A percentile compares a stretch with the other conserved stretches of the same genome.
Conservation (phyloP, 352 stramenopile species). For the Globisporangium canariense region DNA sequence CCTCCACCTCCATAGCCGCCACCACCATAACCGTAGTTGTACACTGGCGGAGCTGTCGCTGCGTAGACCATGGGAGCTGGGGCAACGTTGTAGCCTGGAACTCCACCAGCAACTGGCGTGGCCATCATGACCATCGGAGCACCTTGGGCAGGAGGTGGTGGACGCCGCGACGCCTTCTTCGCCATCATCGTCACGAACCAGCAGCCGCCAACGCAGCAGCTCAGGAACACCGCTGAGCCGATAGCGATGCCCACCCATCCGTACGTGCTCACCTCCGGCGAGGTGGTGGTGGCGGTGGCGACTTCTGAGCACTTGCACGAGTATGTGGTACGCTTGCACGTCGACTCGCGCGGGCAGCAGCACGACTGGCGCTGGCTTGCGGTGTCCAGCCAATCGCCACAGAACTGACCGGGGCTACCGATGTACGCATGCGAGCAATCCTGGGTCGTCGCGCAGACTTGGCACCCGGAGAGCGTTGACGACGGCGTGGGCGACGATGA, state of each 20-base stretch:
- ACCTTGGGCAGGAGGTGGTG: neutral
- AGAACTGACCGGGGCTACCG: constrained; percentile 23
- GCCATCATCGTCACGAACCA: constrained; percentile 3
- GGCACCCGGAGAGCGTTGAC: constrained; percentile 21
- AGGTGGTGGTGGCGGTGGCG: neutral
- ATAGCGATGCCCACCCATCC: constrained; percentile 7
- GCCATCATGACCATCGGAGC: neutral
- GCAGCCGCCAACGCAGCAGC: constrained; percentile 7
- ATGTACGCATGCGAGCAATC: constrained; percentile 28
- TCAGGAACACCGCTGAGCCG: constrained; percentile 6
- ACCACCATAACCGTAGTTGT: constrained; percentile 7
- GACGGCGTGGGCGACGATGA: neutral
- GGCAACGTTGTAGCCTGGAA: constrained; percentile 3
- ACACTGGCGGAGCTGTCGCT: neutral
- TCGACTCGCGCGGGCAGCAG: constrained; percentile 25
- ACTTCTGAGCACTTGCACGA: constrained; percentile 10
- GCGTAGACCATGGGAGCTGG: constrained; percentile 5
- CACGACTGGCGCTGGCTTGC: constrained; percentile 19
- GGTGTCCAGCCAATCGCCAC: constrained; percentile 28
- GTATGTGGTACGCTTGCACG: constrained; percentile 16
- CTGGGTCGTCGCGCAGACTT: constrained; percentile 19
- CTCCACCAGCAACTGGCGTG: constrained; percentile 1
- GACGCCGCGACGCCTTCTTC: constrained; percentile 7
- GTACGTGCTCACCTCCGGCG: constrained; percentile 1
- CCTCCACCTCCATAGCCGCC: constrained; percentile 10